Conservation (phyloP, 306 rosid genomes). For the Vicia sativa region DNA sequence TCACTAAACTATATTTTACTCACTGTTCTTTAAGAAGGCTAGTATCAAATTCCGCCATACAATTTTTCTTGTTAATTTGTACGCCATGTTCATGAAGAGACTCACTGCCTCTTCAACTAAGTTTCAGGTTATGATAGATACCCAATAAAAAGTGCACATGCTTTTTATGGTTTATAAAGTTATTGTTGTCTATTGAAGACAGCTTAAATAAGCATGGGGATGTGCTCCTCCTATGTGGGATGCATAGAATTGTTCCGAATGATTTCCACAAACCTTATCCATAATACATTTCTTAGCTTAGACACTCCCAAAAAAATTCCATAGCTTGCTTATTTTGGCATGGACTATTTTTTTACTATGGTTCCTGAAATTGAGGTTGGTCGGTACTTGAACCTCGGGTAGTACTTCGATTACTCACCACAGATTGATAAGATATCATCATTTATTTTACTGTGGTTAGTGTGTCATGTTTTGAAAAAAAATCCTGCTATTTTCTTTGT, state of each 20-base stretch:
- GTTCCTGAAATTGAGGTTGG: conserved; percentile 31
- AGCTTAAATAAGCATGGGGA: neutral
- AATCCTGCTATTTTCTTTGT: neutral
- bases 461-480: conserved; percentile 6
- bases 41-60: neutral
- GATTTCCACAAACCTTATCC: conserved; percentile 7
- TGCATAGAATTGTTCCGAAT: neutral
- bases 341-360: conserved; percentile 3
- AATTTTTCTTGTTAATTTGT: conserved; percentile 33
- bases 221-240: neutral
- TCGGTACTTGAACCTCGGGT: neutral
- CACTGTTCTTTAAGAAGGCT: neutral
- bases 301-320: conserved; percentile 24
- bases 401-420: conserved; percentile 20
- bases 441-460: neutral
- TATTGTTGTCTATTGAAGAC: neutral
- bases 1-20: conserved; percentile 11
- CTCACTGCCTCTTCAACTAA: conserved; percentile 17
- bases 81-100: conserved; percentile 2
- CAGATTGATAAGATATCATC: conserved; percentile 13
- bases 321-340: neutral
- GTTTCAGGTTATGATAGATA: conserved; percentile 22
- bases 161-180: conserved; percentile 11
- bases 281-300: conserved; percentile 14
- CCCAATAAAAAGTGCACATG: neutral